Conservation (phyloP, 2,329 filamentous ascomycete species). For the Alternaria tenuissima region DNA sequence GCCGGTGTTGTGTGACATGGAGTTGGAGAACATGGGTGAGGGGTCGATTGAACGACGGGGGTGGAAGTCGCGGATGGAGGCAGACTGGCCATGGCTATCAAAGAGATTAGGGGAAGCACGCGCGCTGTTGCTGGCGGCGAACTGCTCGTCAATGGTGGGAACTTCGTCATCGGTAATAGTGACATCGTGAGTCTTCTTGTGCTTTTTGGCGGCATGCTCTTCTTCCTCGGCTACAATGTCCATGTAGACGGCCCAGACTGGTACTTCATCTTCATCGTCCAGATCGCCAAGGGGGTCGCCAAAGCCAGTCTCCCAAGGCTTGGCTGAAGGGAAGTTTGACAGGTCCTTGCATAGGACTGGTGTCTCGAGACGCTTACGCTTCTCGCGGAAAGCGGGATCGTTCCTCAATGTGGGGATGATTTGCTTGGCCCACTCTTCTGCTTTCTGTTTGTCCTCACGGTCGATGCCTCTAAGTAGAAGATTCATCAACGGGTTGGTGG, state of each 20-base stretch:
- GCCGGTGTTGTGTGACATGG: conserved; percentile 25
- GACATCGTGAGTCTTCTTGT: conserved; percentile 25
- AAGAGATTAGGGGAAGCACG: conserved; percentile 17
- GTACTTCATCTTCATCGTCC: conserved; percentile 40
- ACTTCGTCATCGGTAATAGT: conserved; percentile 26
- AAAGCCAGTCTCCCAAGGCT: conserved; percentile 46
- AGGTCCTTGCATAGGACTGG: conserved; percentile 38
- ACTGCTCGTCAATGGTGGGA: conserved; percentile 33
- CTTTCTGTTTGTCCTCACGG: conserved; percentile 26
- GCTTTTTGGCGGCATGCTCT: conserved; percentile 32
- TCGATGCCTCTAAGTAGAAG: conserved; percentile 33
- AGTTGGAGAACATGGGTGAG: conserved; percentile 43
- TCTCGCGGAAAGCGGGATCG: conserved; percentile 30
- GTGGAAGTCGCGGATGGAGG: conserved; percentile 36
- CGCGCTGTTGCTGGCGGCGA: conserved; percentile 11
- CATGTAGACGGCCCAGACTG: conserved; percentile 42
- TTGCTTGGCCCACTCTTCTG: conserved; percentile 38
- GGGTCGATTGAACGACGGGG: conserved; percentile 41
- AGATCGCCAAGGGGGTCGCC: conserved; percentile 38
- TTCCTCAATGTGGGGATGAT: conserved; percentile 30
- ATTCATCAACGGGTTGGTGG: conserved; percentile 25
- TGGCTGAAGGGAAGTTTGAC: conserved; percentile 36
- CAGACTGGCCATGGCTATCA: conserved; percentile 34
- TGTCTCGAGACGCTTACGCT: conserved; percentile 41
- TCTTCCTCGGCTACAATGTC: conserved; percentile 37